phyloP scores from a whole-genome alignment of 2,329 filamentous ascomycete genomes.

The Trichoderma sp. region DNA sequence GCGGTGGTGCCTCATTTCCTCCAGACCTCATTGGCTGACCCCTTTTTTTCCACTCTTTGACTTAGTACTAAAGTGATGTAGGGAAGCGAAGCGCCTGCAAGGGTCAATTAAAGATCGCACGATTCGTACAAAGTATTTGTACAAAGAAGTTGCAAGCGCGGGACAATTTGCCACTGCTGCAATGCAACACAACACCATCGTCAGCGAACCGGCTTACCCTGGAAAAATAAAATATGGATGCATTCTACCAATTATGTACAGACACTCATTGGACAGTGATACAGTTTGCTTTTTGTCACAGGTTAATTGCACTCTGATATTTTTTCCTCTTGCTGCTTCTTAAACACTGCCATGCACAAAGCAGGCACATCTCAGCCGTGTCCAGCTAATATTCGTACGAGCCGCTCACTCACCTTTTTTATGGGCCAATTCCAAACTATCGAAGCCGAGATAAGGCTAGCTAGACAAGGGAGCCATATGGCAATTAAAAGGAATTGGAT shows the following conservation, averaged over 20 bases:
- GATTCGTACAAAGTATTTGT: background rate
- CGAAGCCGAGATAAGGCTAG: background rate
- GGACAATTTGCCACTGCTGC: background rate
- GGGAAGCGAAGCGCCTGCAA: conserved; percentile 7
- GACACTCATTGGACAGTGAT: background rate
- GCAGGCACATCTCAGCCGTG: background rate
- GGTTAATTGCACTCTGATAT: background rate
- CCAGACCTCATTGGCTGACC: conserved; percentile 2
- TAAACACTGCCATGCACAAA: background rate
- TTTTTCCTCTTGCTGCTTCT: background rate
- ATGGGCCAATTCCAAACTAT: background rate
- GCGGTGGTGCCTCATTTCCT: conserved; percentile 5
- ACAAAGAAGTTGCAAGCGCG: background rate
- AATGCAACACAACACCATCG: background rate
- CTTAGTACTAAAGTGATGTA: background rate
- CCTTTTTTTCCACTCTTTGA: conserved; percentile 9
- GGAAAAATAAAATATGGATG: background rate
- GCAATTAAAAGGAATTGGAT: background rate
- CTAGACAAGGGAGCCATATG: conserved; percentile 11
- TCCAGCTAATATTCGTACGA: background rate
- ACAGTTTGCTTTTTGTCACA: background rate
- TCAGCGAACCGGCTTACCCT: background rate
- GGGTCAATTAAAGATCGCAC: background rate
- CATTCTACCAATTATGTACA: background rate
- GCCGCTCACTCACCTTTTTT: background rate